Percentiles rank a stretch among this genome's conserved stretches.
Conservation (phyloP, 169 alveolate genomes). For the Plasmodium fragile region DNA sequence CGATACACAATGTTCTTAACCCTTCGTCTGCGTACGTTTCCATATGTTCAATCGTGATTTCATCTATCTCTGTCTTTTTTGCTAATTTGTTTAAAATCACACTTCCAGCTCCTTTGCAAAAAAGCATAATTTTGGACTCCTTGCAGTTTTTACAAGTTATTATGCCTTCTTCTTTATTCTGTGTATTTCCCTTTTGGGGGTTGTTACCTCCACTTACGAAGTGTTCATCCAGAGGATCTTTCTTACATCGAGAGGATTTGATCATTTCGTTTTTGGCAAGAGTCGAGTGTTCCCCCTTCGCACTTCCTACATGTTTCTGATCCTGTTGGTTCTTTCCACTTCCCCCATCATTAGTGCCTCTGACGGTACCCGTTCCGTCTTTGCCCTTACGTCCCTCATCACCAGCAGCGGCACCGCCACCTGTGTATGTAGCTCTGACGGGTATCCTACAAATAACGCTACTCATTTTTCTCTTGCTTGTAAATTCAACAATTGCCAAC, state of each 20-base stretch:
- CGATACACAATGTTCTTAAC: conserved; percentile 93
- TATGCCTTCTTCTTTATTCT: conserved; percentile 7
- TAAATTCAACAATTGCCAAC: conserved; percentile 87
- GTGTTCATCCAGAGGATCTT: conserved; percentile 25
- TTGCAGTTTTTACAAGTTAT: conserved; percentile 34
- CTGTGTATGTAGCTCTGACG: not conserved
- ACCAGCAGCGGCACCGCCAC: not conserved
- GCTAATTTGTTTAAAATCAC: conserved; percentile 88
- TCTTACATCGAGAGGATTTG: not conserved
- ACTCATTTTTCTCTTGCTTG: conserved; percentile 86
- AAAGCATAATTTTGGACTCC: conserved; percentile 81
- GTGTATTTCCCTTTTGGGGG: conserved; percentile 1
- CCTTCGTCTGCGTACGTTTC: conserved; percentile 90
- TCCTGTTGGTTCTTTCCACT: not conserved
- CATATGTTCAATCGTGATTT: conserved; percentile 79
- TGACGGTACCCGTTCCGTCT: no score
- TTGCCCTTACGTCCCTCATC: not conserved
- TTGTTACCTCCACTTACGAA: not conserved
- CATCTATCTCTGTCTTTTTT: conserved; percentile 77
- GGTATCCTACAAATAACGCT: conserved; percentile 86
- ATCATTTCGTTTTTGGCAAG: not conserved
- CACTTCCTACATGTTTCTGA: not conserved
- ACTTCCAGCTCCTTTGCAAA: conserved; percentile 96
- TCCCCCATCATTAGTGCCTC: not conserved
- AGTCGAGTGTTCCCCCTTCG: not conserved